Evolutionary conservation across 805 yeast species (phyloP).

Genomic region (Candida palmyrensis): DNA sequence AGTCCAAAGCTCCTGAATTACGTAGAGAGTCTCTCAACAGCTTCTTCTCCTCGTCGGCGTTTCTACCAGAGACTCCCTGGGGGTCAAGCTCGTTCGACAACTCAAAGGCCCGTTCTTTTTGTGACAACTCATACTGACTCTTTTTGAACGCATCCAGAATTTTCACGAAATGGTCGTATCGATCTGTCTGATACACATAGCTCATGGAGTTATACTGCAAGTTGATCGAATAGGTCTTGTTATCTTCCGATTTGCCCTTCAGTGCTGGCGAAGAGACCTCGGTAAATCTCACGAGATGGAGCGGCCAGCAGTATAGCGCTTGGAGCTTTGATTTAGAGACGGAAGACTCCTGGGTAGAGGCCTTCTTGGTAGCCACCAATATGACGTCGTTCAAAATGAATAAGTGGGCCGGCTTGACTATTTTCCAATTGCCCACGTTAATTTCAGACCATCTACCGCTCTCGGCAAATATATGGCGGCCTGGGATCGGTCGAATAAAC

Average conservation of each 20-base stretch:
- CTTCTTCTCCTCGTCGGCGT: slow-evolving; percentile 28
- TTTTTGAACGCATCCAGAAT: slow-evolving; percentile 52
- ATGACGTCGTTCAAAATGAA: slow-evolving; percentile 75
- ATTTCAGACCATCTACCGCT: slow-evolving; percentile 84
- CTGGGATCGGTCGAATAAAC: slow-evolving; percentile 66
- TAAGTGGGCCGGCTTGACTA: slow-evolving; percentile 68
- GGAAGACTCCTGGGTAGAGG: neutral
- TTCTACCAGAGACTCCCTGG: slow-evolving; percentile 3
- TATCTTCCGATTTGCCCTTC: slow-evolving; percentile 11
- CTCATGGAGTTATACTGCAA: slow-evolving; percentile 44
- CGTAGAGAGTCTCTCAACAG: slow-evolving; percentile 41
- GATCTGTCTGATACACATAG: slow-evolving; percentile 58
- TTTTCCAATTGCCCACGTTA: slow-evolving; percentile 80
- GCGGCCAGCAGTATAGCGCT: slow-evolving; percentile 77
- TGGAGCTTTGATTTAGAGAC: slow-evolving; percentile 38
- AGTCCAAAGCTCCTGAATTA: slow-evolving; percentile 46
- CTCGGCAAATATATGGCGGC: slow-evolving; percentile 75
- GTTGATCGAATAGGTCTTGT: slow-evolving; percentile 36
- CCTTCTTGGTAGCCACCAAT: slow-evolving; percentile 63
- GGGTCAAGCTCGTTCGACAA: neutral
- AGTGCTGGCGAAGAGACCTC: slow-evolving; percentile 22
- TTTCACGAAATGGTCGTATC: slow-evolving; percentile 50
- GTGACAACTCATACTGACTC: slow-evolving; percentile 51
- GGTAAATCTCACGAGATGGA: slow-evolving; percentile 51
- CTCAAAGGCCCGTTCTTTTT: slow-evolving; percentile 23